Percentiles rank a stretch among this genome's conserved stretches.
Conservation (phyloP, 2,329 filamentous ascomycete species). For the Keithomyces neogunnii region DNA sequence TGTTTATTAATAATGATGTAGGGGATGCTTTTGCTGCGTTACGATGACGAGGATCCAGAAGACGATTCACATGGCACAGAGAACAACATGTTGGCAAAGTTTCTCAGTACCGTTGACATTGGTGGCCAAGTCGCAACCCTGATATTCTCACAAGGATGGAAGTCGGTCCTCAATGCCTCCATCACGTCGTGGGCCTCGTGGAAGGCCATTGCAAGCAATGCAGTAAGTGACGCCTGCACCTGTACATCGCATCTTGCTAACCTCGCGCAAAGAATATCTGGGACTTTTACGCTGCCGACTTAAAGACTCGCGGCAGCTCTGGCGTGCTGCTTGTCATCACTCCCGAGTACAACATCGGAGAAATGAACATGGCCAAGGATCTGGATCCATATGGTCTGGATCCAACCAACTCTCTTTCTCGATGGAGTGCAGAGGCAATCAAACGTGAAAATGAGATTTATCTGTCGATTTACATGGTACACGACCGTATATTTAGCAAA, state of each 20-base stretch:
- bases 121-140: constrained; percentile 10
- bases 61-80: not conserved
- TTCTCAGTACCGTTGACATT: constrained; percentile 8
- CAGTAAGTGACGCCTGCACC: not conserved
- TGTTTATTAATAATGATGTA: not conserved
- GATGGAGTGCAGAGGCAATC: constrained; percentile 10
- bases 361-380: constrained; percentile 7
- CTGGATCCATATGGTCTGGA: constrained; percentile 7
- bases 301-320: constrained; percentile 12
- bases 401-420: not conserved
- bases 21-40: constrained; percentile 9
- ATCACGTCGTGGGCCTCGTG: constrained; percentile 15
- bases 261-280: constrained; percentile 17
- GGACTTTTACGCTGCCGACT: constrained; percentile 14
- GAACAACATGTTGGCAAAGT: not conserved
- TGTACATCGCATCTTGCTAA: not conserved
- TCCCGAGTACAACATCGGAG: constrained; percentile 16
- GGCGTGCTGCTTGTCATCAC: constrained; percentile 16
- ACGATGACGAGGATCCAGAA: constrained; percentile 1
- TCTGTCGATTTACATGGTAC: constrained; percentile 7
- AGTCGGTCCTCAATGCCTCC: constrained; percentile 14
- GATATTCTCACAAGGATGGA: constrained; percentile 16
- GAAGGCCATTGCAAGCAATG: constrained; percentile 10
- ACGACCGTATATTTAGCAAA: not conserved
- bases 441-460: constrained; percentile 9